These are phyloP conservation scores for Stephania japonica DNA, from an alignment of 164 flowering plant species.

Conservation along the genomic window DNA sequence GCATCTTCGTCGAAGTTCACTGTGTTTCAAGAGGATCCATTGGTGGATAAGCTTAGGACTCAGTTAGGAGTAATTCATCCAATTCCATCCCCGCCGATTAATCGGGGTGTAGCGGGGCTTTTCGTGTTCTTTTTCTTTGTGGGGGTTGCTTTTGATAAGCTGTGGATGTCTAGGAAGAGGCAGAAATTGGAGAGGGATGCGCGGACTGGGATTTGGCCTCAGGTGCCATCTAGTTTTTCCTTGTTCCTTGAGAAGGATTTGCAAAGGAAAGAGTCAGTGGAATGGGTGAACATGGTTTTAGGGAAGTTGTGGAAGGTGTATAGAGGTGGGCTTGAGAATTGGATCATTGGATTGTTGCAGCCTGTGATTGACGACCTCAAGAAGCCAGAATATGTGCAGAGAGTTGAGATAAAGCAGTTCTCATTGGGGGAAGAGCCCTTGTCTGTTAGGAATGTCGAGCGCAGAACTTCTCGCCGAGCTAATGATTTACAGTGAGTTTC, in stretches of 20 bases:
- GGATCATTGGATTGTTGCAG: conserved; percentile 88
- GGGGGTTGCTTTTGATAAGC: conserved; percentile 83
- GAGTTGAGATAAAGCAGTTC: conserved; percentile 95
- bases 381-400: conserved; percentile 87
- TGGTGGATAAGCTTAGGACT: conserved; percentile 83
- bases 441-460: conserved; percentile 85
- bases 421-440: conserved; percentile 89
- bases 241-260: conserved; percentile 77
- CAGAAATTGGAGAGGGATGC: conserved; percentile 23
- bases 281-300: conserved; percentile 99
- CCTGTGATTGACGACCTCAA: conserved; percentile 84
- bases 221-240: conserved; percentile 75
- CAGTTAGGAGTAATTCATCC: conserved; percentile 92
- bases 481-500: conserved; percentile 91
- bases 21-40: conserved; percentile 64
- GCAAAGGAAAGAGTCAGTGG: conserved; percentile 94
- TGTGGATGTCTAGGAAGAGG: conserved; percentile 74
- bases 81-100: conserved; percentile 77
- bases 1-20: conserved; percentile 44
- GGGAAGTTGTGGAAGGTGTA: conserved; percentile 98
- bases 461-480: conserved; percentile 83
- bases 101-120: conserved; percentile 50
- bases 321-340: conserved; percentile 76
- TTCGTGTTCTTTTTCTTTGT: conserved; percentile 90
- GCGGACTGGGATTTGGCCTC: conserved; percentile 56